These are phyloP conservation scores for Emiliania huxleyi DNA, from an alignment of 78 protist genomes.

Conservation along the genomic window DNA sequence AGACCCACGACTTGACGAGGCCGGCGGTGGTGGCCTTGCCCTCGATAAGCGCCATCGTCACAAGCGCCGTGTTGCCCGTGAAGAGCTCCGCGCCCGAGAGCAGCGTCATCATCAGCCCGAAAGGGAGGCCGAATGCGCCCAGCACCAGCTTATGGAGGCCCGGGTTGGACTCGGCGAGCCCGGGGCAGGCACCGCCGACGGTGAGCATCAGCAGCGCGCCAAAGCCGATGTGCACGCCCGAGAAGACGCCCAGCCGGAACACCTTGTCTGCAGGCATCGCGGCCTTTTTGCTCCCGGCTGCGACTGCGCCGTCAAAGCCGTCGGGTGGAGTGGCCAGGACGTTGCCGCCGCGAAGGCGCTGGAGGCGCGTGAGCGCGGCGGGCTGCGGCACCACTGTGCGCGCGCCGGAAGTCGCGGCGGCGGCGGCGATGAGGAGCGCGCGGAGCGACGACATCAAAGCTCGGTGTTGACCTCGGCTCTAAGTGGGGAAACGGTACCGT, in stretches of 20 bases:
- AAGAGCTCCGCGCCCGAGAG: slow-evolving; percentile 5
- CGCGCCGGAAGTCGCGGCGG: too few relatives aligned
- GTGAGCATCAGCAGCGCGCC: neutral
- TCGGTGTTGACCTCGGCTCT: too few relatives aligned
- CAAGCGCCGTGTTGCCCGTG: slow-evolving; percentile 29
- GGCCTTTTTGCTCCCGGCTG: neutral
- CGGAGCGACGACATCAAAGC: too few relatives aligned
- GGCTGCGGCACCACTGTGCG: too few relatives aligned
- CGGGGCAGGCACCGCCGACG: neutral
- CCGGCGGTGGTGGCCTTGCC: neutral
- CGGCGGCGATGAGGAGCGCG: too few relatives aligned
- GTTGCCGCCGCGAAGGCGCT: too few relatives aligned
- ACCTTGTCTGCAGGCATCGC: neutral
- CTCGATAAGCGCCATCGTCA: neutral
- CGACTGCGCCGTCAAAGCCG: neutral
- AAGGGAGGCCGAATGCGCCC: slow-evolving; percentile 13
- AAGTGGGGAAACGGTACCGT: too few relatives aligned
- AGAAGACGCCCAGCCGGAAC: neutral
- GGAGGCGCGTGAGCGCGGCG: too few relatives aligned
- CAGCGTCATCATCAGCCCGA: slow-evolving; percentile 23
- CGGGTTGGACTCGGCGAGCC: neutral
- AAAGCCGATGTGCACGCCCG: slow-evolving; percentile 9
- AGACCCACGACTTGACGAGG: neutral
- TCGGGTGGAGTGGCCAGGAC: too few relatives aligned
- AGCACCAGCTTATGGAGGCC: neutral